Base-by-base conservation (phyloP, 208 protist genomes). In the Trypanosoma lewisi region DNA sequence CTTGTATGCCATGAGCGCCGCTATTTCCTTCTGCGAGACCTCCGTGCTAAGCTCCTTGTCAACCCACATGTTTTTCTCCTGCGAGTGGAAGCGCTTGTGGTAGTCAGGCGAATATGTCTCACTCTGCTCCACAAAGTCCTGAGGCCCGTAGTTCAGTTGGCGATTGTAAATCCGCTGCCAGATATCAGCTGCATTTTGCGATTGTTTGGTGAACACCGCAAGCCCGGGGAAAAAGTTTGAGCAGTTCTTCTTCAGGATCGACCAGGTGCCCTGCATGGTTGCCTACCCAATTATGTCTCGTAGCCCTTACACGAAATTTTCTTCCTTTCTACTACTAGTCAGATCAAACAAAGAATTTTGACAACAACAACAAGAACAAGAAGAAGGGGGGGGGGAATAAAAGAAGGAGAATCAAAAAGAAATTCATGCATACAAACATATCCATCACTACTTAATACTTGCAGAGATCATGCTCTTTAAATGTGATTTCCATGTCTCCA, bases 11-110 rank as follows among this genome's bases (percentile, higher is more conserved):
- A 93, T 91, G 27, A 94, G 75, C 78, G 85, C 66, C 31, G 86
- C 87, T 30, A 96, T 44, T 48, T 96, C 87, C 76, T 88, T 77
- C 64, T 85, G 87, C 31, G 83, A 87, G 27, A 96, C 87, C 61
- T 81, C 79, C 65, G 85, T 82, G 59, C 80, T 90, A 71, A 96
- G 88, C 61, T 84, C 79, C 79, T 69, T 93, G 71, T 96, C 91
- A 25, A 96, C 86, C 87, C 87, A 96, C 82, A 96, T 89, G 77
- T 96, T 96, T 70, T 93, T 93, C 31, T 90, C 76, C 68, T 96
- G 87, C 11, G 72, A 86, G 70, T 85, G 77, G 58, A 84, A 84
- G 28, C 85, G 79, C 76, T 96, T 96, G 81, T 85, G 91, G 79
- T 89, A 93, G 68, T 91, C 87, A 12, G 80, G 79, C 21, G 77